Evolutionary conservation across 495 filamentous ascomycete genomes (phyloP).

Genomic region (Talaromyces borbonicus): DNA sequence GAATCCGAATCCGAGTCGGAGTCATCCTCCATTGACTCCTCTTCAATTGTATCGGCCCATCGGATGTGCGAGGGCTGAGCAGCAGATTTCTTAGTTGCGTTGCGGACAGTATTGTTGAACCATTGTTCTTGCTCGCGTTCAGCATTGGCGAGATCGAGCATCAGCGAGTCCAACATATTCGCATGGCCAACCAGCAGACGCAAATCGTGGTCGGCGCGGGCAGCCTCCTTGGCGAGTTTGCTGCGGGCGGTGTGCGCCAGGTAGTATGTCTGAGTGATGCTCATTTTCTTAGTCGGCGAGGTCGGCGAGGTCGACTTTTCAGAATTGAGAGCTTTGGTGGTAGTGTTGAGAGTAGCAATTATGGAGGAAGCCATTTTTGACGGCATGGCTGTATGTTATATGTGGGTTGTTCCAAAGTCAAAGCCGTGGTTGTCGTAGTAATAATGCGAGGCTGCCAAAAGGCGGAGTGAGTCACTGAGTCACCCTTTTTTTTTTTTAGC

Average conservation of each 20-base stretch:
- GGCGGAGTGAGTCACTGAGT: constrained; percentile 2
- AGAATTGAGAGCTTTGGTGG: background rate
- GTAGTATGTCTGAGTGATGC: constrained; percentile 94
- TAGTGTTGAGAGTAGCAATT: background rate
- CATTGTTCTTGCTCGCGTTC: constrained; percentile 93
- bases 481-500: background rate
- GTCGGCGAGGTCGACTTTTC: too few species aligned
- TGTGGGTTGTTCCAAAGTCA: background rate
- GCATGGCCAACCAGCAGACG: constrained; percentile 91
- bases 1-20: constrained; percentile 48
- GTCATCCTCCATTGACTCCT: constrained; percentile 65
- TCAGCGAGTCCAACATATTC: constrained; percentile 92
- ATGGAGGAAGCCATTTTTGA: constrained; percentile 1
- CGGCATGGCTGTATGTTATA: constrained; percentile 1
- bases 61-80: constrained; percentile 64
- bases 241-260: constrained; percentile 89
- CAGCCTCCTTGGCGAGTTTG: constrained; percentile 90
- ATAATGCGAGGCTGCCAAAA: background rate
- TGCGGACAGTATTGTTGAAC: constrained; percentile 79
- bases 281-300: constrained; percentile 96
- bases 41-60: constrained; percentile 74
- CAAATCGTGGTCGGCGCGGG: constrained; percentile 84
- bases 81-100: constrained; percentile 23
- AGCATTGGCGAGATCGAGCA: constrained; percentile 90
- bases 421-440: too few species aligned